A percentile compares a stretch with the other conserved stretches of the same genome.
These are phyloP conservation scores for Chrysochromulina tobinii DNA, from an alignment of 78 protist genomes.

Conservation along the genomic window DNA sequence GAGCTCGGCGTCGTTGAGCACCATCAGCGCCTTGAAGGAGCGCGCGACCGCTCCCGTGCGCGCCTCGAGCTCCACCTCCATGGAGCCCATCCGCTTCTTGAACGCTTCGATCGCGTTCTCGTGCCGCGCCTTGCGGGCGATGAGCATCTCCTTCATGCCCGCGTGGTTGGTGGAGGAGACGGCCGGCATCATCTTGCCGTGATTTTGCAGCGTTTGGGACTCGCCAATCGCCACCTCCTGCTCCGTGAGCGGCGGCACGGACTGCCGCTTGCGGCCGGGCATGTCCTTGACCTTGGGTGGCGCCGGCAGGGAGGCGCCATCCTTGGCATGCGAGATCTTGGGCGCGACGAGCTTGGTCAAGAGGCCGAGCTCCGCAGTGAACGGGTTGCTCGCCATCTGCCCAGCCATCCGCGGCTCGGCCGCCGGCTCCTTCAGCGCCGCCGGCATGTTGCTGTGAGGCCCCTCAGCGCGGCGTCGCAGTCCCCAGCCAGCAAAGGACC, in stretches of 20 bases:
- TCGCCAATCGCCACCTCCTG: neutral
- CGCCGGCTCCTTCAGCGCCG: too few species aligned
- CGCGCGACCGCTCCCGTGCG: neutral
- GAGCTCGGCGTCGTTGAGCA: neutral
- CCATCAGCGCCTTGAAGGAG: neutral
- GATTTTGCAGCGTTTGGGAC: neutral
- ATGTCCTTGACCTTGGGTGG: neutral
- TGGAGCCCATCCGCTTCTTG: too few species aligned
- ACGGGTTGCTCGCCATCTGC: neutral
- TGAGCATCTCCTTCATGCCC: neutral
- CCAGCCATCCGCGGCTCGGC: too few species aligned
- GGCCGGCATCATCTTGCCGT: too few species aligned
- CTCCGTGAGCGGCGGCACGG: neutral
- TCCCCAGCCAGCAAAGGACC: too few species aligned
- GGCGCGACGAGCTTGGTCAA: neutral
- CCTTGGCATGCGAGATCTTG: neutral
- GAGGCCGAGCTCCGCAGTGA: neutral
- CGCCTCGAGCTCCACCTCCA: neutral
- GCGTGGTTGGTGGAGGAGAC: neutral
- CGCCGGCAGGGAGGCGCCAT: neutral
- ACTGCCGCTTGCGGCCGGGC: neutral
- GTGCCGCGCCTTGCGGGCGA: constrained; percentile 7
- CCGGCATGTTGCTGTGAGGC: too few species aligned
- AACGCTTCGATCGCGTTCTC: neutral
- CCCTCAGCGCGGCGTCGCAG: too few species aligned